These are phyloP conservation scores for Pleodorina starrii DNA, from an alignment of 139 green algal species.

Conservation along the genomic window DNA sequence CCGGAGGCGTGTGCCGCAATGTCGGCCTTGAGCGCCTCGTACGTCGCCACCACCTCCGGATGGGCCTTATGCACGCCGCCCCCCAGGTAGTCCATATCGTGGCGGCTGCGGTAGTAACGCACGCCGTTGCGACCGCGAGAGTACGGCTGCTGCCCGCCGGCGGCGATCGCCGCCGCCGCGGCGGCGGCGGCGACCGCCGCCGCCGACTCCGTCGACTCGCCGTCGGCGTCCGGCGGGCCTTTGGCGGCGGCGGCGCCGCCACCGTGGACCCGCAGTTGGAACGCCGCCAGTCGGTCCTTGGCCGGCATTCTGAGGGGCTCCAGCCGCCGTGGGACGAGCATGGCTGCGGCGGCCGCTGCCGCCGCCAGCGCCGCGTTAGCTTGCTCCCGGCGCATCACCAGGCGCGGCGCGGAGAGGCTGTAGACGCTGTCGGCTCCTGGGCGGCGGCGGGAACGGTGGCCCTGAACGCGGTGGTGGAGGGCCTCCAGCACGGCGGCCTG, in stretches of 20 bases:
- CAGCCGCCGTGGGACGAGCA: conserved; percentile 20
- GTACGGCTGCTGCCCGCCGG: background rate
- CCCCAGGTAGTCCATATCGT: conserved; percentile 54
- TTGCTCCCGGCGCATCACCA: conserved; percentile 32
- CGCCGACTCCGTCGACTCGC: background rate
- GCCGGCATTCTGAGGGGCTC: conserved; percentile 7
- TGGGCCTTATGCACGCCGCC: conserved; percentile 51
- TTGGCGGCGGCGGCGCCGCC: conserved; percentile 3
- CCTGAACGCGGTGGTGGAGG: background rate
- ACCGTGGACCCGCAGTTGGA: conserved; percentile 43
- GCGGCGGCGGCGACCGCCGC: background rate
- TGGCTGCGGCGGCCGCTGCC: conserved; percentile 5
- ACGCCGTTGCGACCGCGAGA: conserved; percentile 26
- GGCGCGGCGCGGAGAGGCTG: background rate
- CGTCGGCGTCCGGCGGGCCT: background rate
- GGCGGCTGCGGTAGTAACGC: conserved; percentile 28
- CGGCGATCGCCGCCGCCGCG: background rate
- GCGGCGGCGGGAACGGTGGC: background rate
- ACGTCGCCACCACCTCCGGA: conserved; percentile 36
- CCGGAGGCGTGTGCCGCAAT: conserved; percentile 53
- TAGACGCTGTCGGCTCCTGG: conserved; percentile 21
- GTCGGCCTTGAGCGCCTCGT: conserved; percentile 44
- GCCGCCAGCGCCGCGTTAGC: conserved; percentile 31
- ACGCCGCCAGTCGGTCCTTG: conserved; percentile 42
- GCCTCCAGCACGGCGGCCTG: conserved; percentile 13